Base-by-base conservation (phyloP, 2,329 filamentous ascomycete genomes). In the Pseudogymnoascus sp. region DNA sequence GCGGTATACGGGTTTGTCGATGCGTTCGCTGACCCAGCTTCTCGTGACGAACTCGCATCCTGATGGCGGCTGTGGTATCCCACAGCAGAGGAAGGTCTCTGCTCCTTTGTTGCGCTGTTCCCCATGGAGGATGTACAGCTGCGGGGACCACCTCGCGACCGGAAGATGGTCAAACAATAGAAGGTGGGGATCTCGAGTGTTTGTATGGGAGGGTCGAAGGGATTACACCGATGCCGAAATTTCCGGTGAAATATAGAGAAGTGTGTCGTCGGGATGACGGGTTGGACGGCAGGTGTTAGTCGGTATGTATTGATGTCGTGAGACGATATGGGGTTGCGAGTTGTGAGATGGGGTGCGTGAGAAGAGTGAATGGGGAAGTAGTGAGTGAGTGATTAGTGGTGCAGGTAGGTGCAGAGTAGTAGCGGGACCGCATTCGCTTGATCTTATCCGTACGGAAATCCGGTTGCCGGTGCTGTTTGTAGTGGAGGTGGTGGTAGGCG, bases 1-100 rank as follows among this genome's bases (percentile, higher is more conserved):
- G 65, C 65, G 37, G 65, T n/a, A 60, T 71, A 67, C 21, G 65
- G 59, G 55, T 60, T 61, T 13, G 59, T 23, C 30, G 66, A 52
- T 7, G 60, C 37, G 52, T 57, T 38, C 19, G 13, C 55, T 57
- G 33, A n/a, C 56, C 66, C 63, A 34, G 66, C 66, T 3, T 62
- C 61, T 12, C 65, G 65, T 45, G 67, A 67, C 18, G 66, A 60
- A 58, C 63, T 65, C 18, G 63, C 56, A 33, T 45, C 21, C 10
- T 35, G 35, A 38, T 58, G 23, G 18, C 23, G 59, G 8, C 55
- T 34, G 38, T 60, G 59, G 13, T 26, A 38, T 35, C 34, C 38
- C 19, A 30, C 34, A 21, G 34, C 33, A 38, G 59, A 58, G 23
- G 21, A 38, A 34, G 21, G 19, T 34, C 60, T 34, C 35, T 59